Conservation (phyloP, 2,329 filamentous ascomycete species). For the Escovopsis sp. region DNA sequence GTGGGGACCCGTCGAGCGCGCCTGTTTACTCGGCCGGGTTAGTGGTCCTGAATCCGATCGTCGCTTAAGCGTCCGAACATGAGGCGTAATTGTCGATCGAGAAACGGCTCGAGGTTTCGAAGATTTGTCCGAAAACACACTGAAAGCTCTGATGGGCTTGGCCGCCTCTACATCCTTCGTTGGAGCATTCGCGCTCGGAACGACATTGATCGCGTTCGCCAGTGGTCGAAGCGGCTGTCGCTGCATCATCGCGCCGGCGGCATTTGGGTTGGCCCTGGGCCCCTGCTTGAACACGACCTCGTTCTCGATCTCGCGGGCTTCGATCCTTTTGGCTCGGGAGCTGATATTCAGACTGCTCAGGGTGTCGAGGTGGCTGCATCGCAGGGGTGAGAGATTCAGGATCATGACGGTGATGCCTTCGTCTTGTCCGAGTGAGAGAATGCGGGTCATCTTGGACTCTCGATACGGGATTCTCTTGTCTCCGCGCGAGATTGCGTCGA, state of each 20-base stretch:
- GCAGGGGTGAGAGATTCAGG: slow-evolving; percentile 79
- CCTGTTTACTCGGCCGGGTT: slow-evolving; percentile 34
- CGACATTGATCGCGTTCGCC: slow-evolving; percentile 58
- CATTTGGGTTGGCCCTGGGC: slow-evolving; percentile 35
- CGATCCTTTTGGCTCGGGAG: slow-evolving; percentile 89
- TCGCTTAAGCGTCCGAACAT: slow-evolving; percentile 27
- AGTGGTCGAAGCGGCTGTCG: slow-evolving; percentile 71
- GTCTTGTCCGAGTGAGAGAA: slow-evolving; percentile 83
- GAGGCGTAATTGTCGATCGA: slow-evolving; percentile 21
- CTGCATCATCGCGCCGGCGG: slow-evolving; percentile 25
- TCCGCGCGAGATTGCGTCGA: slow-evolving; percentile 74
- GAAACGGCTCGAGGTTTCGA: slow-evolving; percentile 28
- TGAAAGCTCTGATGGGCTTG: slow-evolving; percentile 72
- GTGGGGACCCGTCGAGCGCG: slow-evolving; percentile 17
- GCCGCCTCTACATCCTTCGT: slow-evolving; percentile 23
- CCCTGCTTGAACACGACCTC: slow-evolving; percentile 76
- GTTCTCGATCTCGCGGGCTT: slow-evolving; percentile 90
- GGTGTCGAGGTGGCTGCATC: slow-evolving; percentile 86
- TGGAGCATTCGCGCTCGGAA: slow-evolving; percentile 44
- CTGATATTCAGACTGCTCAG: slow-evolving; percentile 89
- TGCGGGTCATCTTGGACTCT: slow-evolving; percentile 95
- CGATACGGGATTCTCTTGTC: slow-evolving; percentile 76
- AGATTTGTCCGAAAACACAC: slow-evolving; percentile 67
- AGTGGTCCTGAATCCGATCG: slow-evolving; percentile 25
- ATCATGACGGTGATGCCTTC: slow-evolving; percentile 95